Conservation (phyloP, 331 rosid genomes). For the Telfairia occidentalis region DNA sequence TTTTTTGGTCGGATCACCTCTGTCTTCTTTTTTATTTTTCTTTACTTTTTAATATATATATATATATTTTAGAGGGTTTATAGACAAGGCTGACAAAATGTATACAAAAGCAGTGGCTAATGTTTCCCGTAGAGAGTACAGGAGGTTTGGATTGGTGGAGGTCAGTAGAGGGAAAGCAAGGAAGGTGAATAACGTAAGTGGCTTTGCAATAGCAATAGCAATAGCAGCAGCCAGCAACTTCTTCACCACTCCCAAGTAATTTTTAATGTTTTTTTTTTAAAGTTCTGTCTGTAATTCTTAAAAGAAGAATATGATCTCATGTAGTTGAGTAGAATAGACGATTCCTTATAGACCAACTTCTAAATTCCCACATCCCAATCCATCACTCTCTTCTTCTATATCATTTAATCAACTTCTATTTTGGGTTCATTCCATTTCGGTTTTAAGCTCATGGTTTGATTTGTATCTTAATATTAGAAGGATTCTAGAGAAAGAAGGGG, state of each 20-base stretch:
- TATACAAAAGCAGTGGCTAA: not conserved
- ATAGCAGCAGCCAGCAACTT: not conserved
- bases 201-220: not conserved
- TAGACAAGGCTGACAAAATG: conserved; percentile 10
- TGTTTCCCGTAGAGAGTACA: conserved; percentile 9
- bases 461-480: too few species aligned
- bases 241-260: conserved; percentile 2
- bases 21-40: not conserved
- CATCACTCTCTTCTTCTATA: not conserved
- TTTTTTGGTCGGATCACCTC: not conserved
- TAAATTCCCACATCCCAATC: not conserved
- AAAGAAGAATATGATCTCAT: not conserved
- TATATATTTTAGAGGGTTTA: not conserved
- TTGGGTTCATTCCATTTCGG: not conserved
- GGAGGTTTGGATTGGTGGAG: not conserved
- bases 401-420: not conserved
- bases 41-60: not conserved
- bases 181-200: conserved; percentile 6
- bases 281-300: not conserved
- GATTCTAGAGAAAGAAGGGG: too few species aligned
- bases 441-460: not conserved
- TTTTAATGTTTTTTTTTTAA: not conserved
- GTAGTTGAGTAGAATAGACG: not conserved
- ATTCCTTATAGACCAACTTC: not conserved
- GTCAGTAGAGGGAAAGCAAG: not conserved